Evolutionary conservation across 176 grass and related monocot species (phyloP), one percentile per base, ranked within the genome.

Genomic region (Dendrocalamus sinicus): DNA sequence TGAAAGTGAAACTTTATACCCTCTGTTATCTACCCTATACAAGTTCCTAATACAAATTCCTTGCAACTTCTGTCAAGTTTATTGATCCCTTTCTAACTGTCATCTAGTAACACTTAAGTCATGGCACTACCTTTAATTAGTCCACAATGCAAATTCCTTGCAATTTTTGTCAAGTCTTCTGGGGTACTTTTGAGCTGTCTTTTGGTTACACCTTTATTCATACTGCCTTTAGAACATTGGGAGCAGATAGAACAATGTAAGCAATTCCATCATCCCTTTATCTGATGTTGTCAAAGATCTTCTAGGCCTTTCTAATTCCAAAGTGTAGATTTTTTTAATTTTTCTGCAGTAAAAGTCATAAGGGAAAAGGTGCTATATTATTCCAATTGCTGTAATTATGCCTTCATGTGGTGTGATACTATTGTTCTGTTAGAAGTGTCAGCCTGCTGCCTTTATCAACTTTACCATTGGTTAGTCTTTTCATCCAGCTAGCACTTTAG

Each of bases 361-460:
- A 75, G 60, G 23, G 70, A 51, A 83, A 90, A 87, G 81, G 54
- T 54, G 46, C 23, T 55, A 80, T 83, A 82, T 86, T 83, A 82
- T 86, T 86, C 83, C 39, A 37, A 26, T 82, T 86, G 64, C 71
- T 45, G 71, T 30, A 50, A 75, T 67, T 47, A 67, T 81, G 71
- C 37, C 26, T 86, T 86, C 89, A 90, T 83, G 78, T 86, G 81
- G 8, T 70, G 54, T 76, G 10, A 50, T 23, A 77, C 13, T 62
- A 35, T 51, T 88, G 75, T 40, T 86, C 66, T 17, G 14, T 30
- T 60, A 39, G 55, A 64, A 61, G 65, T 46, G 73, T 16, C n/a
- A 50, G 53, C 55, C 26, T 73, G 50, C 68, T 23, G 57, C 72
- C 39, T 83, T 83, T 83, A 9, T 83, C 39, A 15, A 78, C 35